phyloP scores from a whole-genome alignment of 1,139 yeast species.

The Trichomonascaceae sp. region DNA sequence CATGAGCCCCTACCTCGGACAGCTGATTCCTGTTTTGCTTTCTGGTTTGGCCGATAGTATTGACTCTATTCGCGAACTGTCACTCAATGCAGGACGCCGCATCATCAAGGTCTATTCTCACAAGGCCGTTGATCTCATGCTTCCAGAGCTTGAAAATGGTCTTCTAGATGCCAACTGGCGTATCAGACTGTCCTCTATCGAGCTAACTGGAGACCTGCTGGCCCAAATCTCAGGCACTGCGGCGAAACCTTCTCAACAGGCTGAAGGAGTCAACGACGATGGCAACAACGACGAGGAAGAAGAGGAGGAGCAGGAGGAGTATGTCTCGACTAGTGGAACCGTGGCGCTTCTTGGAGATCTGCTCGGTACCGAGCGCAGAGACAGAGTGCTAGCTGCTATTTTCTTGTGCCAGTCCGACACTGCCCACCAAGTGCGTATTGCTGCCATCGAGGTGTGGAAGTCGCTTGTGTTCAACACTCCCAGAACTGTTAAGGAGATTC shows the following conservation, averaged over 20 bases:
- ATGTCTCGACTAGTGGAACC: conserved; percentile 45
- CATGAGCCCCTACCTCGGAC: conserved; percentile 76
- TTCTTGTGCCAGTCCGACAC: conserved; percentile 92
- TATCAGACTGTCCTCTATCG: conserved; percentile 87
- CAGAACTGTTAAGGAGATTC: conserved; percentile 82
- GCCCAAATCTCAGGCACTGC: conserved; percentile 91
- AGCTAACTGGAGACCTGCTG: conserved; percentile 89
- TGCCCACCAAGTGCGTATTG: conserved; percentile 74
- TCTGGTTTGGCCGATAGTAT: conserved; percentile 82
- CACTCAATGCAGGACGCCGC: conserved; percentile 86
- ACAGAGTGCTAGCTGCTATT: conserved; percentile 66
- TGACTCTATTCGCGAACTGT: conserved; percentile 78
- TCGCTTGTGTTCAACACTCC: conserved; percentile 94
- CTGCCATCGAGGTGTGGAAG: conserved; percentile 96
- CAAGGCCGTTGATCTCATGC: conserved; percentile 80
- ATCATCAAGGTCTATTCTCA: conserved; percentile 86
- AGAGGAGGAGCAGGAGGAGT: conserved; percentile 34
- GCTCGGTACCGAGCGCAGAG: conserved; percentile 81
- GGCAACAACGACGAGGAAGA: too few relatives aligned
- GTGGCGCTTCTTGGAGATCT: conserved; percentile 58
- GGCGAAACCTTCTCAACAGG: conserved; percentile 28
- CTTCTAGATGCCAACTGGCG: conserved; percentile 72
- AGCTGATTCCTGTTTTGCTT: conserved; percentile 80
- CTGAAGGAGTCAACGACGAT: conserved; percentile 10
- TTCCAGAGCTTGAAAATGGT: conserved; percentile 90